Conservation (phyloP, 257 asterid genomes). For the Penstemon barbatus region DNA sequence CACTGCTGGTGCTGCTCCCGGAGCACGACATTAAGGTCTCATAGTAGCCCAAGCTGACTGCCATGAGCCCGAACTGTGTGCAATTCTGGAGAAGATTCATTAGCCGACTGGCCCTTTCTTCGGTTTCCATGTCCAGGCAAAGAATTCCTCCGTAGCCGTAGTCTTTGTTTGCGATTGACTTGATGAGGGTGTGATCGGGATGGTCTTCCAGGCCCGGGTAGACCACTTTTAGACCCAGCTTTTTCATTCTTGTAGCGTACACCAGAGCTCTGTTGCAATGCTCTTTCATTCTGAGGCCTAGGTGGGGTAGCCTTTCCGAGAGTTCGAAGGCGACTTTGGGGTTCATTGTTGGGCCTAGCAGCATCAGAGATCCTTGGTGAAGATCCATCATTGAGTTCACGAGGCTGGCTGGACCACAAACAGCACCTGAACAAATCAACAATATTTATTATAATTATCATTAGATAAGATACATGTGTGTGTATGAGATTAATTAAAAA, state of each 20-base stretch:
- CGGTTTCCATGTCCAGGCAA: constrained; percentile 85
- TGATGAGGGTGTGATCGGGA: constrained; percentile 61
- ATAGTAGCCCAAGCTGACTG: constrained; percentile 88
- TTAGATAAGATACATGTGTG: no score
- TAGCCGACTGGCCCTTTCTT: constrained; percentile 71
- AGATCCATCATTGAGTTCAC: constrained; percentile 96
- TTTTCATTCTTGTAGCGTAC: constrained; percentile 64
- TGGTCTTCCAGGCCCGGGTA: constrained; percentile 86
- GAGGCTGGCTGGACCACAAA: constrained; percentile 84
- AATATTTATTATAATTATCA: no score
- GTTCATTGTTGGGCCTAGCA: constrained; percentile 94
- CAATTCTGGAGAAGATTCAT: constrained; percentile 72
- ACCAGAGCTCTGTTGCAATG: constrained; percentile 72
- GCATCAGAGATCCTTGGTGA: constrained; percentile 85
- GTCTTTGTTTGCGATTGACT: constrained; percentile 57
- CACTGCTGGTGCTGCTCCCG: constrained; percentile 93
- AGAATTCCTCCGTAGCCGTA: constrained; percentile 85
- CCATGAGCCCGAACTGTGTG: constrained; percentile 87
- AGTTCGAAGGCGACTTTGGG: constrained; percentile 86
- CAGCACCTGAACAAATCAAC: constrained; percentile 53
- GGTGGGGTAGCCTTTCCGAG: constrained; percentile 77
- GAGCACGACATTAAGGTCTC: constrained; percentile 97
- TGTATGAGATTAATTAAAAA: no score
- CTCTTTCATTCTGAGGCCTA: constrained; percentile 85
- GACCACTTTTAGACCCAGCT: constrained; percentile 69